Conservation (phyloP, 2,329 filamentous ascomycete genomes). For the Botrytis fabae region DNA sequence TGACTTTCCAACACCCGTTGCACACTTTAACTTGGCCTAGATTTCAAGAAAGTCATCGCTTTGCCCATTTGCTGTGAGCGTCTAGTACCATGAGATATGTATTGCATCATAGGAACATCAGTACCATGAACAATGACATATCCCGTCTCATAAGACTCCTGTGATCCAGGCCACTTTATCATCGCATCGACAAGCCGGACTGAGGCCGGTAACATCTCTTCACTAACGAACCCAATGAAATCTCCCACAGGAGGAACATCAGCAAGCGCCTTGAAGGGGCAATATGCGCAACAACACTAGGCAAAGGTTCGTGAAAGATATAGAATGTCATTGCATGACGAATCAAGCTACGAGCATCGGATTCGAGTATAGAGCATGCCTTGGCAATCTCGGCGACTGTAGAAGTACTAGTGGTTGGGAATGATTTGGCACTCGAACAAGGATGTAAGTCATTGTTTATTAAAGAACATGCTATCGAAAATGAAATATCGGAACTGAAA, state of each 20-base stretch:
- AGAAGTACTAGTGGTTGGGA: no score
- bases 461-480: no score
- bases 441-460: no score
- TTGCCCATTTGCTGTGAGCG: constrained; percentile 7
- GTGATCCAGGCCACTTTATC: constrained; percentile 23
- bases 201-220: constrained; percentile 22
- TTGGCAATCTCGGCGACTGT: no score
- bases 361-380: no score
- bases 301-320: constrained; percentile 40
- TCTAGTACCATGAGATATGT: background rate
- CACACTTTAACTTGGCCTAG: background rate
- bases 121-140: constrained; percentile 1
- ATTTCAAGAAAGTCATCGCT: constrained; percentile 18
- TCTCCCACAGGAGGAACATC: background rate
- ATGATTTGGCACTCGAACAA: no score
- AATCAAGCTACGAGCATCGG: no score
- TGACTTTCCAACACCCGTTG: background rate
- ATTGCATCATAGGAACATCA: constrained; percentile 8
- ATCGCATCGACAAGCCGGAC: constrained; percentile 23
- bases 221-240: constrained; percentile 5
- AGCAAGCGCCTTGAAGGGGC: constrained; percentile 16
- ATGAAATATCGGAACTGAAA: no score
- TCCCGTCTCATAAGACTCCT: constrained; percentile 23
- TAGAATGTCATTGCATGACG: constrained; percentile 32
- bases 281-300: constrained; percentile 24